Evolutionary conservation across 2,329 filamentous ascomycete genomes (phyloP), one percentile per base, ranked within the genome.

Genomic region (Gremmenia infestans): DNA sequence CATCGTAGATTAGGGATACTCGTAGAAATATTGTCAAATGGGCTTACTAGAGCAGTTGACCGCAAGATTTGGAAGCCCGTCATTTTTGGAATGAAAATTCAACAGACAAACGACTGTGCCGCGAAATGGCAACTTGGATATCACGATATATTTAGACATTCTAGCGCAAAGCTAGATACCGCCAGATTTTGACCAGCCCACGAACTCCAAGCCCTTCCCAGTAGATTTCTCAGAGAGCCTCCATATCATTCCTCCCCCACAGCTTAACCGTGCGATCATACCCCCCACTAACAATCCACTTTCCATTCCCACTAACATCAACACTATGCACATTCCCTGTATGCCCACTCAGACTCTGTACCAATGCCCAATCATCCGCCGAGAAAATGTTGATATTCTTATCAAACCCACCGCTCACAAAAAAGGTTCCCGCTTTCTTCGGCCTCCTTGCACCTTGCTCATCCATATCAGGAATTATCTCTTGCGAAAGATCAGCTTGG

Each of bases 241-340:
- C 78, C 55, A 81, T 81, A 68, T 91, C 89, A 62, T 96, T 93
- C 61, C 91, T 83, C 4, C 90, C 90, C 94, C 94, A 99, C 2
- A 99, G 78, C 77, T 99, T 99, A 50, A 97, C 89, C 2, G 93
- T 97, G 53, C 92, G 82, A 72, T 99, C 94, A 69, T 96, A 90
- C 3, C 94, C 92, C 63, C 91, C 91, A 70, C 91, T 97, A 23
- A 93, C 89, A 71, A 99, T 96, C 90, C 91, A 99, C 68, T 80
- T 87, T 8, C 86, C 89, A 72, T 97, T 90, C 60, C 80, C 79
- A 67, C 88, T 95, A 52, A 96, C 84, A 74, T 99, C 94, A 12
- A 91, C 88, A 64, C 91, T 95, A 52, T 95, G 83, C 11, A 99
- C 92, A 42, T 95, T 94, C 2, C 91, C 92, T 1, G 91, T 91